Evolutionary conservation across 1,284 basidiomycete genomes (phyloP).

Genomic region (Ceratobasidium sp.): DNA sequence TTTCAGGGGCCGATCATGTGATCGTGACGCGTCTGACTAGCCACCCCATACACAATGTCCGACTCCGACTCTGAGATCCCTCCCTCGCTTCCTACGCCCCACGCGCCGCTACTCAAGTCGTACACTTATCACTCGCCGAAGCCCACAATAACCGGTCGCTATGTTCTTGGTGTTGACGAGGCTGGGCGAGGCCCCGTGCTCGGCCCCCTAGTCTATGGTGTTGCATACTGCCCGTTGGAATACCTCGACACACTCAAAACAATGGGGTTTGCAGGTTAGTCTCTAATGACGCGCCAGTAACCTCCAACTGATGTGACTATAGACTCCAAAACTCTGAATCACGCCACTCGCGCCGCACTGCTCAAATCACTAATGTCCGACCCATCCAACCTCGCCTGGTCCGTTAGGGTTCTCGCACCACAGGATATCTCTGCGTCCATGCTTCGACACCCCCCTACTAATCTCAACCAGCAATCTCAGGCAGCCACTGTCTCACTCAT

Average conservation of each 20-base stretch:
- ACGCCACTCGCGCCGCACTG: constrained; percentile 73
- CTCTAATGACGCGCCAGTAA: not conserved
- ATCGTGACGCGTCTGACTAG: constrained; percentile 30
- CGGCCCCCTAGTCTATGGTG: constrained; percentile 94
- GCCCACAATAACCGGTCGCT: constrained; percentile 72
- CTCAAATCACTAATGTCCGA: constrained; percentile 72
- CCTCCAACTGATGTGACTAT: constrained; percentile 3
- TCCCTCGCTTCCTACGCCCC: constrained; percentile 66
- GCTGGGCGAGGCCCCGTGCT: constrained; percentile 95
- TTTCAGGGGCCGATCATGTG: not conserved
- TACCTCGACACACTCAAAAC: constrained; percentile 80
- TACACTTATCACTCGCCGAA: constrained; percentile 85
- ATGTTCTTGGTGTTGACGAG: constrained; percentile 95
- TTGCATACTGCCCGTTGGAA: constrained; percentile 88
- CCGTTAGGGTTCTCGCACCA: constrained; percentile 85
- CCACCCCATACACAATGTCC: constrained; percentile 24
- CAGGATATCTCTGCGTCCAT: constrained; percentile 93
- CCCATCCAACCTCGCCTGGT: constrained; percentile 79
- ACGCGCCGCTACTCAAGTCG: constrained; percentile 70
- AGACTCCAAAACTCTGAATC: constrained; percentile 93
- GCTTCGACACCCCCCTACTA: constrained; percentile 84
- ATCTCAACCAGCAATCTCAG: constrained; percentile 93
- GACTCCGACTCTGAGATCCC: constrained; percentile 35
- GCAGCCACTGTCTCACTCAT: constrained; percentile 92
- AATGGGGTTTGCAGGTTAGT: constrained; percentile 88